These are phyloP conservation scores for Agaricus sinodeliciosus DNA, from an alignment of 768 basidiomycete genomes.

Conservation along the genomic window DNA sequence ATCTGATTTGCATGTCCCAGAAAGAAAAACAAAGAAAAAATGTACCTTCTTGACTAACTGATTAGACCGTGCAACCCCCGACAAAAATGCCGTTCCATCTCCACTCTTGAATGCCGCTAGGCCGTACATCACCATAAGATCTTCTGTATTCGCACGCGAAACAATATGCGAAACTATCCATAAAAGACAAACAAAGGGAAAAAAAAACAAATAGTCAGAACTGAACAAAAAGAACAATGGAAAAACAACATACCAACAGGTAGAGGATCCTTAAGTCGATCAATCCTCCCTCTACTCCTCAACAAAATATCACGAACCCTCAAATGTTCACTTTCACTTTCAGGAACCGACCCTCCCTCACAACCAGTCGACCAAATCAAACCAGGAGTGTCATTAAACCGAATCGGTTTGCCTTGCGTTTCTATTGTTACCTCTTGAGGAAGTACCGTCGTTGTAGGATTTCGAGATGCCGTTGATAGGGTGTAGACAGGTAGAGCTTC, in stretches of 20 bases:
- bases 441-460: conserved; percentile 67
- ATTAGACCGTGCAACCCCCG: conserved; percentile 67
- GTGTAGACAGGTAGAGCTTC: conserved; percentile 53
- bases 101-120: conserved; percentile 72
- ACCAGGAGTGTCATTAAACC: conserved; percentile 87
- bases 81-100: conserved; percentile 66
- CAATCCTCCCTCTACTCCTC: conserved; percentile 75
- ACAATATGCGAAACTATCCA: conserved; percentile 61
- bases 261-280: conserved; percentile 75
- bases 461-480: conserved; percentile 40
- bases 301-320: conserved; percentile 71
- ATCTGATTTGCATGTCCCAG: not conserved
- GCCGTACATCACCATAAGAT: conserved; percentile 85
- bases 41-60: conserved; percentile 74
- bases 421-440: conserved; percentile 56
- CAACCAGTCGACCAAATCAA: conserved; percentile 41
- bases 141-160: conserved; percentile 61
- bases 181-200: conserved; percentile 1
- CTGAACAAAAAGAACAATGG: conserved; percentile 1
- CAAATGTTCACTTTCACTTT: conserved; percentile 17
- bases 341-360: conserved; percentile 23
- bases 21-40: conserved; percentile 12
- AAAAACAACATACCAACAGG: conserved; percentile 50
- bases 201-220: not conserved
- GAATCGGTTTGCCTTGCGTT: conserved; percentile 42